A percentile compares a stretch with the other conserved stretches of the same genome.
Evolutionary conservation across 1,284 basidiomycete species (phyloP).

Genomic region (Leucoagaricus sp.): DNA sequence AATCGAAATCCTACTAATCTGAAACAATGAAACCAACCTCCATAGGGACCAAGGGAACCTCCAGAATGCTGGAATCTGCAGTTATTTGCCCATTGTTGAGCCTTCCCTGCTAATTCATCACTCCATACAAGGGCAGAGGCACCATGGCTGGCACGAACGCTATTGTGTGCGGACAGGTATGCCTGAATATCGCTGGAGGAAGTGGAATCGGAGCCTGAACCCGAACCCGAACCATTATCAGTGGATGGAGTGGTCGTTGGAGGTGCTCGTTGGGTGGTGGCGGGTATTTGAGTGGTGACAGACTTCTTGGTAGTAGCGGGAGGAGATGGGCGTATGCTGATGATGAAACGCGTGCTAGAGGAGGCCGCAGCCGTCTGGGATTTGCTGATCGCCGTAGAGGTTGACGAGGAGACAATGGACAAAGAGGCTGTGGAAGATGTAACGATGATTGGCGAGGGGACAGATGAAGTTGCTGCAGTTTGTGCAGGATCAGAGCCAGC

Average conservation of each 20-base stretch:
- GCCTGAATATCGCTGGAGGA: constrained; percentile 34
- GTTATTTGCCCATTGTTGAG: constrained; percentile 64
- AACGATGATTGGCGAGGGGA: not conserved
- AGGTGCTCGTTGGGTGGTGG: constrained; percentile 20
- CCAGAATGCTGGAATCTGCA: constrained; percentile 68
- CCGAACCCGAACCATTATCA: constrained; percentile 24
- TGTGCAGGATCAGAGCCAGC: constrained; percentile 4
- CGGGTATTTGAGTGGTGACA: not conserved
- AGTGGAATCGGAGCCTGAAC: constrained; percentile 20
- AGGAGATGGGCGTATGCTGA: constrained; percentile 14
- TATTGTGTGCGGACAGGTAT: constrained; percentile 62
- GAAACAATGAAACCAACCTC: constrained; percentile 25
- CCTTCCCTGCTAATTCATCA: constrained; percentile 51
- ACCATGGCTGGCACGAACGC: constrained; percentile 58
- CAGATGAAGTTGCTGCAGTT: not conserved
- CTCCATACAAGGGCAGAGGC: constrained; percentile 61
- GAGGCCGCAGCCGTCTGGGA: constrained; percentile 6
- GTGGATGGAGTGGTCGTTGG: constrained; percentile 11
- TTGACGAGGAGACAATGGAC: not conserved
- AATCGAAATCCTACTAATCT: not conserved
- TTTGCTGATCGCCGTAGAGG: constrained; percentile 4
- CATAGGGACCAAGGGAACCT: constrained; percentile 58
- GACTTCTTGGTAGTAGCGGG: constrained; percentile 20
- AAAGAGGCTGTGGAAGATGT: not conserved
- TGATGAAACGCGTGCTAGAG: not conserved